Conservation (phyloP, 164 flowering plant genomes). For the Buxus sempervirens region DNA sequence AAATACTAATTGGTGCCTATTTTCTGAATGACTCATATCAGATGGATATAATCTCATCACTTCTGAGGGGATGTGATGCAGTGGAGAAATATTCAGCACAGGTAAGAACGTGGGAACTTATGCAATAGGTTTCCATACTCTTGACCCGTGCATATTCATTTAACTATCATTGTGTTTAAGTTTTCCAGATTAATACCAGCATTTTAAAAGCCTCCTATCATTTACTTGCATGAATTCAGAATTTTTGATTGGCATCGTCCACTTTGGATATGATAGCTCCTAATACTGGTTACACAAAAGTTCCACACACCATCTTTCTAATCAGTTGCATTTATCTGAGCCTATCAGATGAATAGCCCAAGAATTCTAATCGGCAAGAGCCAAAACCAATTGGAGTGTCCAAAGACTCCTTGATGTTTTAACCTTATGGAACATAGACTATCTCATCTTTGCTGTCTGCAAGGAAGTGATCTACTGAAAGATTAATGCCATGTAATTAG, state of each 20-base stretch:
- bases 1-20: neutral
- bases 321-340: neutral
- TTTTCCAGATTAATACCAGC: neutral
- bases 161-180: neutral
- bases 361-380: too few species aligned
- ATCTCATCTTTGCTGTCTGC: too few species aligned
- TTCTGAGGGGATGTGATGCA: slow-evolving; percentile 69
- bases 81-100: slow-evolving; percentile 42
- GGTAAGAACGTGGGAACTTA: slow-evolving; percentile 35
- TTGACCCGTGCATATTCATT: neutral
- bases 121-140: neutral
- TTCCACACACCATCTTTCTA: neutral
- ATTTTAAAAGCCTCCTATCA: neutral
- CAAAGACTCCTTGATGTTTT: too few species aligned
- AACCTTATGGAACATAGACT: too few species aligned
- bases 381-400: too few species aligned
- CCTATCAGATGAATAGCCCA: neutral
- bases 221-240: neutral
- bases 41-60: slow-evolving; percentile 67
- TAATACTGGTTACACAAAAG: neutral
- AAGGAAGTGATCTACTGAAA: too few species aligned
- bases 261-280: neutral
- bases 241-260: neutral
- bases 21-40: slow-evolving; percentile 23
- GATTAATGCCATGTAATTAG: too few species aligned